These are phyloP conservation scores for Pseudogymnoascus pannorum DNA, from an alignment of 2,329 filamentous ascomycete species.

Conservation along the genomic window DNA sequence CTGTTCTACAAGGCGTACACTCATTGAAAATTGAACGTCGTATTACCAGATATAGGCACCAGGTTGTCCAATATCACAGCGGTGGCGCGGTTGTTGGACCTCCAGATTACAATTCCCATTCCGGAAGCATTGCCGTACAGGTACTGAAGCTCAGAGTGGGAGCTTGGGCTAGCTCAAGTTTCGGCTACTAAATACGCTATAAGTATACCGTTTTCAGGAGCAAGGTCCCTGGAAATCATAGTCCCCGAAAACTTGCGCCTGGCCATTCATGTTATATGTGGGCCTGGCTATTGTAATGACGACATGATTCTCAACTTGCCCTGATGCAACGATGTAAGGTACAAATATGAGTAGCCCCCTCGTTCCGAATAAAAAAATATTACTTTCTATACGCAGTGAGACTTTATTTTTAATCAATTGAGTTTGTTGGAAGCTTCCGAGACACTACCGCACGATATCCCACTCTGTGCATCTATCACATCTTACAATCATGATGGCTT, in stretches of 20 bases:
- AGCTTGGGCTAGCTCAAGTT: background rate
- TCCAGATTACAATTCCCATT: background rate
- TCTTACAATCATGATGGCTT: constrained; percentile 18
- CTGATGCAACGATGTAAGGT: background rate
- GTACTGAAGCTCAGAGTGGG: background rate
- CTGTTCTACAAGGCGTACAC: background rate
- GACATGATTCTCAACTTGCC: background rate
- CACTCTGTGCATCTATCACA: background rate
- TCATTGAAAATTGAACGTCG: background rate
- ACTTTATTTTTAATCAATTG: background rate
- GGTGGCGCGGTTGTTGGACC: background rate
- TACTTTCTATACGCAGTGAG: background rate
- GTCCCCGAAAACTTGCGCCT: constrained; percentile 4
- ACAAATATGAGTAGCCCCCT: background rate
- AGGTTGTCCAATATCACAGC: background rate
- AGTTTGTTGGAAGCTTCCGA: background rate
- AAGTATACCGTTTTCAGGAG: background rate
- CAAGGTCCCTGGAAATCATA: background rate
- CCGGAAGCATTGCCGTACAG: background rate
- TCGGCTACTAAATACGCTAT: constrained; percentile 4
- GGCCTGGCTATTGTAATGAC: background rate
- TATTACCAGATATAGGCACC: background rate
- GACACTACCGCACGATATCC: background rate
- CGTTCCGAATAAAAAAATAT: background rate
- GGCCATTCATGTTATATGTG: constrained; percentile 1